Base-by-base conservation (phyloP, 2,329 filamentous ascomycete species). In the Aspergillus ochraceoroseus region DNA sequence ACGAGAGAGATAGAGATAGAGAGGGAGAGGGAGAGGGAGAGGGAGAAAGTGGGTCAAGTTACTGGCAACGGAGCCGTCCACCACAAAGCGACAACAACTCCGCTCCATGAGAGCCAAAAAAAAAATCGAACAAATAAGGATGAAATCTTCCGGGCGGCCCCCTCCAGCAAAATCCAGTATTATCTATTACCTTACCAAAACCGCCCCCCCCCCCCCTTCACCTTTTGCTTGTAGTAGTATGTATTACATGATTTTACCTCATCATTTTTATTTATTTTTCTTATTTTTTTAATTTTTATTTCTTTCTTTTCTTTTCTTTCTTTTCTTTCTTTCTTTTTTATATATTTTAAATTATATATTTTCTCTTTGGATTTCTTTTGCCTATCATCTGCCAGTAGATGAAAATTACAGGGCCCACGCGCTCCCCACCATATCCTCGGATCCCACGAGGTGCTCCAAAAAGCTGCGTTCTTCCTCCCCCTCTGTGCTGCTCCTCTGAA, bases 391-490 rank as follows among this genome's bases (percentile, higher is more conserved):
- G 44, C 38, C 28, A 43, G 26, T 43, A 29, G 23, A 38, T 41
- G 33, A 49, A 56, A 48, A 53, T 54, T 55, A 55, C 49, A 40
- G 50, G 47, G 48, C 52, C 56, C 55, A 57, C 56, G 45, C 50
- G 46, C 49, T 53, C 47, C 59, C 59, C 60, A 62, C 57, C 47
- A 42, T 47, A 56, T 54, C 55, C 58, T 63, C 62, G 61, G 59
- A 63, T 61, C 58, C 59, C 62, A 65, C 61, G 61, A 63, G 59
- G 56, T 50, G 47, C 49, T 51, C 53, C 38, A 38, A n/a, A n/a
- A n/a, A 44, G 42, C 45, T 55, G 46, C 37, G 44, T 46, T 49
- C 51, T 53, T 47, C 47, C 46, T 52, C 44, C 52, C 57, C 51
- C 52, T 44, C 13, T 22, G 14, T 42, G 26, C 46, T 53, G 32